These are phyloP conservation scores for Strigomonas galati DNA, from an alignment of 208 protist genomes.

Conservation along the genomic window DNA sequence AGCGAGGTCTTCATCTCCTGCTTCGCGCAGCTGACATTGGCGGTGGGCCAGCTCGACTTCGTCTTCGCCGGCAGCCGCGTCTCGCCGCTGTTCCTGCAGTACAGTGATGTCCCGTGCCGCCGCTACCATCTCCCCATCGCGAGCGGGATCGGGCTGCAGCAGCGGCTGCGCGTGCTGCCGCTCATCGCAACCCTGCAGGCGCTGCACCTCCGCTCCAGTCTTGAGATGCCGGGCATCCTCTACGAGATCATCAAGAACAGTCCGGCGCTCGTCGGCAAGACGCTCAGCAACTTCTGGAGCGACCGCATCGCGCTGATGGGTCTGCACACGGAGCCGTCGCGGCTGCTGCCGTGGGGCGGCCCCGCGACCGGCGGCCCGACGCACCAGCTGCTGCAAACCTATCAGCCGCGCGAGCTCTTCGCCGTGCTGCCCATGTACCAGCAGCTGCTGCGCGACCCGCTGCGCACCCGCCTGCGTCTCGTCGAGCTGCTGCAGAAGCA, in stretches of 20 bases:
- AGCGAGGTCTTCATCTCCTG: slow-evolving; percentile 35
- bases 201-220: slow-evolving; percentile 48
- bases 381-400: slow-evolving; percentile 51
- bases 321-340: slow-evolving; percentile 36
- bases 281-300: slow-evolving; percentile 64
- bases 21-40: slow-evolving; percentile 60
- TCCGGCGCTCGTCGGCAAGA: slow-evolving; percentile 65
- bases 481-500: slow-evolving; percentile 81
- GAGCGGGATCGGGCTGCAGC: slow-evolving; percentile 63
- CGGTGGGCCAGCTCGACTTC: slow-evolving; percentile 68
- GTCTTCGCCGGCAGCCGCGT: slow-evolving; percentile 63
- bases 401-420: slow-evolving; percentile 69
- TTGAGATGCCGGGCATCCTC: slow-evolving; percentile 74
- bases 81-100: slow-evolving; percentile 44
- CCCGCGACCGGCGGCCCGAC: slow-evolving; percentile 11
- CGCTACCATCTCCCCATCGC: slow-evolving; percentile 68
- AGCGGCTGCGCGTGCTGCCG: slow-evolving; percentile 75
- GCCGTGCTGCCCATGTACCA: slow-evolving; percentile 71
- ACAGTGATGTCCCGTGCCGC: slow-evolving; percentile 42
- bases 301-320: slow-evolving; percentile 49
- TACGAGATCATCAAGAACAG: slow-evolving; percentile 82
- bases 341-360: slow-evolving; percentile 44
- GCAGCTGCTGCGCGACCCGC: slow-evolving; percentile 55
- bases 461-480: slow-evolving; percentile 55
- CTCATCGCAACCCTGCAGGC: slow-evolving; percentile 67